phyloP scores from a whole-genome alignment of 768 basidiomycete genomes.

The Fomitopsis pulvina region DNA sequence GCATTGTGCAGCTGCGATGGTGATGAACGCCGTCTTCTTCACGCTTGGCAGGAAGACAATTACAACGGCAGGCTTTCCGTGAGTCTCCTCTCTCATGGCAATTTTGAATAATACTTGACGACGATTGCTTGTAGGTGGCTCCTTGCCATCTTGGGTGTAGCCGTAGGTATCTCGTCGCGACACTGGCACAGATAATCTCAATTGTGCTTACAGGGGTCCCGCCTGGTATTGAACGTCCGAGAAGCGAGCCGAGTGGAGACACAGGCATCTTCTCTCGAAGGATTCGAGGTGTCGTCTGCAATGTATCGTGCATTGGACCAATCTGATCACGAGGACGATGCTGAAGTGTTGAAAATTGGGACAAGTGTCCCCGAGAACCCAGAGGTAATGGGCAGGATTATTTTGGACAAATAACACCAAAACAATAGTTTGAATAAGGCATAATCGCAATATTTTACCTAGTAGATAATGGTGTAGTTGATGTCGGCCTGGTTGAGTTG shows the following conservation, averaged over 20 bases:
- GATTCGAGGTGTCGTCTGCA: neutral
- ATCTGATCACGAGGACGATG: no score
- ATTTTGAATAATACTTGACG: neutral
- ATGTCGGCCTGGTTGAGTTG: no score
- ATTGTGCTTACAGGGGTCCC: conserved; percentile 7
- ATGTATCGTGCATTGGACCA: no score
- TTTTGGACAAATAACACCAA: no score
- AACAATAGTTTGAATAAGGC: no score
- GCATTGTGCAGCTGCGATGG: conserved; percentile 7
- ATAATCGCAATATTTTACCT: no score
- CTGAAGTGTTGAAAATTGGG: no score
- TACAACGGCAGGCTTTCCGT: conserved; percentile 10
- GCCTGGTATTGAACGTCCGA: conserved; percentile 11
- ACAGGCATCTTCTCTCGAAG: neutral
- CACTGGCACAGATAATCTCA: neutral
- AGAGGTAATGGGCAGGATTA: no score
- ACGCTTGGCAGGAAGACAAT: conserved; percentile 9
- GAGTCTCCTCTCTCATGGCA: neutral
- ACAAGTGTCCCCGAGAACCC: no score
- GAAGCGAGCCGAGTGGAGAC: neutral
- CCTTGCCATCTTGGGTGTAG: conserved; percentile 8
- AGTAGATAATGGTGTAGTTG: no score
- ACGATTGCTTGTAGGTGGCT: conserved; percentile 3
- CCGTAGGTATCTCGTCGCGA: conserved; percentile 1
- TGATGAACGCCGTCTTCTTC: conserved; percentile 11